Percentiles rank a stretch among this genome's conserved stretches.
Evolutionary conservation across 106 monocot species (phyloP).

Genomic region (Acorus gramineus): DNA sequence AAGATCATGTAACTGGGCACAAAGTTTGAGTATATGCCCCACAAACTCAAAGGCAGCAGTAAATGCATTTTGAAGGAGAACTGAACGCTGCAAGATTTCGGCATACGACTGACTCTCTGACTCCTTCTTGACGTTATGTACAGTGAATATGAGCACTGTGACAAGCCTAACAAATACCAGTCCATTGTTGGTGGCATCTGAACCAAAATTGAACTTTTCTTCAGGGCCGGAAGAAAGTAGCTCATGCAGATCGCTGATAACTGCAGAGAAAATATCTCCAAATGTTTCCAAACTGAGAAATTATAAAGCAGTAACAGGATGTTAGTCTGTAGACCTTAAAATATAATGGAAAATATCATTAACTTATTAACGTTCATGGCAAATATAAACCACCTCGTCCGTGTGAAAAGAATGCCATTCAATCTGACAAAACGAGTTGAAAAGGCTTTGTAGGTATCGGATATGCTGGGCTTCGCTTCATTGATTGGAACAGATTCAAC

Average conservation of each 20-base stretch:
- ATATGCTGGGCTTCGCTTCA: constrained; percentile 26
- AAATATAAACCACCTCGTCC: constrained; percentile 56
- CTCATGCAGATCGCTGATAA: constrained; percentile 37
- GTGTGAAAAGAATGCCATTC: constrained; percentile 90
- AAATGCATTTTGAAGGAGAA: constrained; percentile 81
- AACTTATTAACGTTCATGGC: neutral
- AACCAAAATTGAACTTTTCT: constrained; percentile 69
- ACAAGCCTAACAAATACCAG: constrained; percentile 54
- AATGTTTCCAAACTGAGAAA: constrained; percentile 60
- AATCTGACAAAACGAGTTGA: constrained; percentile 73
- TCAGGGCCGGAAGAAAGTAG: constrained; percentile 77
- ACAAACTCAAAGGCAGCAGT: constrained; percentile 75
- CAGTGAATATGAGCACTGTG: constrained; percentile 74
- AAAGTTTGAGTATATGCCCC: constrained; percentile 65
- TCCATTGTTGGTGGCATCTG: constrained; percentile 54
- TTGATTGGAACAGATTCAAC: constrained; percentile 17
- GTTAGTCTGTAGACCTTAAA: neutral
- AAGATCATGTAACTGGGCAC: constrained; percentile 45
- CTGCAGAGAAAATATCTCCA: constrained; percentile 55
- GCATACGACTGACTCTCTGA: constrained; percentile 82
- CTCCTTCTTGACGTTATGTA: constrained; percentile 78
- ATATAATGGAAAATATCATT: neutral
- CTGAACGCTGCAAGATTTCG: constrained; percentile 77
- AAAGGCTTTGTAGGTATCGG: constrained; percentile 61
- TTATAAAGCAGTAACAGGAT: too few species aligned